Base-by-base conservation (phyloP, 2,329 filamentous ascomycete genomes). In the Botrytis medusae region DNA sequence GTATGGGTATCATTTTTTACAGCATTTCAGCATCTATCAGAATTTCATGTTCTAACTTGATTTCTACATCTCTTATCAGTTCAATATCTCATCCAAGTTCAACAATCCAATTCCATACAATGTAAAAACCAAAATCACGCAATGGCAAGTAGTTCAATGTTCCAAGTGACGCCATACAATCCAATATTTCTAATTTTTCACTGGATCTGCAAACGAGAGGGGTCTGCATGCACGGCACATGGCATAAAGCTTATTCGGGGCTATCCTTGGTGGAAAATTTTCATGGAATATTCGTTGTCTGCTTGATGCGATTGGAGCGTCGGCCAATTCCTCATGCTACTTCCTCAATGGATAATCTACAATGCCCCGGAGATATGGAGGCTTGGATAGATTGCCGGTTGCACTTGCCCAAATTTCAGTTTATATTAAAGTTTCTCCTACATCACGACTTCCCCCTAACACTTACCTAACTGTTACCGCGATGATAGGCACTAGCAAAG, bases 311-410 rank as follows among this genome's bases (percentile, higher is more conserved):
- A 57, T 57, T 57, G n/a, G 51, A 18, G 2, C 14, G 18, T 18
- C 1, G 6, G 16, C 2, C 14, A 29, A 29, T 18, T 18, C 51
- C 18, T n/a, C 7, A 18, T 14, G n/a, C 51, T 57, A 18, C 8
- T 29, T 54, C 5, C 16, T 32, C 51, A 3, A 32, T 18, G n/a
- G 7, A 12, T n/a, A 12, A n/a, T n/a, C 22, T 10, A 12, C 48
- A n/a, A 14, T 51, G 1, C 3, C 4, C 9, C 10, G 2, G 9
- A 10, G 10, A 25, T 51, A 14, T 4, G 10, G 0, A n/a, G 22
- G 2, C 10, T n/a, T 6, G 10, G 48, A 37, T 37, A 37, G 37
- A 37, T 37, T 37, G 37, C 7, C 37, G 37, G 37, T 37, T 37
- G 7, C 7, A 37, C 6, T 37, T 37, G 37, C 37, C 37, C 48